Evolutionary conservation across 495 filamentous ascomycete genomes (phyloP).

Genomic region (Penicillium riverlandense): DNA sequence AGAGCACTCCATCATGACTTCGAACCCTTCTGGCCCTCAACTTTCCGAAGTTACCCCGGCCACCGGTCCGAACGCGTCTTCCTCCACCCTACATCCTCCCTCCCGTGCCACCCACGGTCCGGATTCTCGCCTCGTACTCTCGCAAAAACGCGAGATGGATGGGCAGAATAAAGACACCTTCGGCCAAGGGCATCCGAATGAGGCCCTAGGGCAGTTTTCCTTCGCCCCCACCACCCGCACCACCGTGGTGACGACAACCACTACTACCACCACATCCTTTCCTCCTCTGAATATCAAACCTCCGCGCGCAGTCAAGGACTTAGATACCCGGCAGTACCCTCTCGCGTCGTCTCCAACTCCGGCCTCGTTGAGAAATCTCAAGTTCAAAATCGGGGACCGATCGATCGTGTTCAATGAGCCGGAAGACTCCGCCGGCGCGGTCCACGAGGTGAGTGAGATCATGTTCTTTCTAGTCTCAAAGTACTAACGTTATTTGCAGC

Average conservation of each 20-base stretch:
- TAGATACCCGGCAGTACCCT: slow-evolving; percentile 86
- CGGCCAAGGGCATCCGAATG: slow-evolving; percentile 13
- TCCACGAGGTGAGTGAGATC: slow-evolving; percentile 50
- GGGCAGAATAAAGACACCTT: slow-evolving; percentile 16
- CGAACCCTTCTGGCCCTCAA: slow-evolving; percentile 4
- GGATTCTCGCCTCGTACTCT: slow-evolving; percentile 10
- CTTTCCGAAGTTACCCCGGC: not conserved
- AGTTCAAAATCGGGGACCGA: slow-evolving; percentile 61
- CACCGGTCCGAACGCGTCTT: slow-evolving; percentile 16
- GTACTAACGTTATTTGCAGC: slow-evolving; percentile 25
- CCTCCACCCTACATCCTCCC: not conserved
- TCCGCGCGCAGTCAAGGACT: slow-evolving; percentile 61
- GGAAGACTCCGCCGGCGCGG: slow-evolving; percentile 46
- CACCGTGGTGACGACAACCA: slow-evolving; percentile 85
- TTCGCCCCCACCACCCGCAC: slow-evolving; percentile 67
- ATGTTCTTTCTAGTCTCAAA: not conserved
- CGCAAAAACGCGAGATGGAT: slow-evolving; percentile 23
- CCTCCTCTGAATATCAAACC: slow-evolving; percentile 75
- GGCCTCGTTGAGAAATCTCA: slow-evolving; percentile 60
- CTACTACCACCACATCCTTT: slow-evolving; percentile 83
- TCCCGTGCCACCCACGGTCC: slow-evolving; percentile 7
- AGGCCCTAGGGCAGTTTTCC: slow-evolving; percentile 56
- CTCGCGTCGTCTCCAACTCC: slow-evolving; percentile 78
- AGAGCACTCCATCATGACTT: slow-evolving; percentile 11
- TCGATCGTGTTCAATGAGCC: slow-evolving; percentile 62